phyloP scores from a whole-genome alignment of 345 rosid genomes.

The Microthlaspi erraticum region DNA sequence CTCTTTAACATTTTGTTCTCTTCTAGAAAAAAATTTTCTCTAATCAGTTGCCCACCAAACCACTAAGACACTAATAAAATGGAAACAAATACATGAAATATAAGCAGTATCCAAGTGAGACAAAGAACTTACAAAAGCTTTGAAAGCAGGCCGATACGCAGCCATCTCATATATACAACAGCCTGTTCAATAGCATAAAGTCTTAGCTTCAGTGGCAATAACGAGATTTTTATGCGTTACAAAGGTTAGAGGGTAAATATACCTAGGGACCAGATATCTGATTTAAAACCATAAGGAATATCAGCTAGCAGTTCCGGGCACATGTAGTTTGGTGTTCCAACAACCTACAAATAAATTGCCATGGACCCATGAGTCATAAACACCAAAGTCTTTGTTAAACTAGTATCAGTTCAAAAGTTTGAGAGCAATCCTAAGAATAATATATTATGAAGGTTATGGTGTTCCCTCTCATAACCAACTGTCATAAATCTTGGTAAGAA shows the following conservation, averaged over 20 bases:
- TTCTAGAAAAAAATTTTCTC: conserved; percentile 18
- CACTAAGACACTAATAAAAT: conserved; percentile 14
- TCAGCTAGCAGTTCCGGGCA: conserved; percentile 98
- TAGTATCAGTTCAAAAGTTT: conserved; percentile 12
- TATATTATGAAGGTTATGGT: background rate
- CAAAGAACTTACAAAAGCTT: conserved; percentile 84
- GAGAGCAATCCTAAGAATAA: conserved; percentile 8
- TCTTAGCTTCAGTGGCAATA: conserved; percentile 36
- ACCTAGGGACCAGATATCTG: conserved; percentile 99
- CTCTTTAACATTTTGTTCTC: conserved; percentile 10
- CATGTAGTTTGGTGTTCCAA: conserved; percentile 99
- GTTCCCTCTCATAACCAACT: background rate
- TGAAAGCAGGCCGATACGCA: conserved; percentile 96
- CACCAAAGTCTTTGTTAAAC: conserved; percentile 27
- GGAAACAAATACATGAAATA: conserved; percentile 5
- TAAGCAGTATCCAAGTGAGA: background rate
- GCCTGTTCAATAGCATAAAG: conserved; percentile 60
- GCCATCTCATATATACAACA: conserved; percentile 99
- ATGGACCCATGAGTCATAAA: conserved; percentile 37
- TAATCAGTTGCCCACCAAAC: conserved; percentile 18
- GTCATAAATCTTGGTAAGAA: background rate
- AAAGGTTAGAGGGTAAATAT: conserved; percentile 27
- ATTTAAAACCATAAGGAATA: conserved; percentile 98
- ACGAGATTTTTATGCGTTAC: conserved; percentile 3
- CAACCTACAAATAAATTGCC: conserved; percentile 64